Evolutionary conservation across 2,329 filamentous ascomycete species (phyloP).

Genomic region (Parascedosporium putredinis): DNA sequence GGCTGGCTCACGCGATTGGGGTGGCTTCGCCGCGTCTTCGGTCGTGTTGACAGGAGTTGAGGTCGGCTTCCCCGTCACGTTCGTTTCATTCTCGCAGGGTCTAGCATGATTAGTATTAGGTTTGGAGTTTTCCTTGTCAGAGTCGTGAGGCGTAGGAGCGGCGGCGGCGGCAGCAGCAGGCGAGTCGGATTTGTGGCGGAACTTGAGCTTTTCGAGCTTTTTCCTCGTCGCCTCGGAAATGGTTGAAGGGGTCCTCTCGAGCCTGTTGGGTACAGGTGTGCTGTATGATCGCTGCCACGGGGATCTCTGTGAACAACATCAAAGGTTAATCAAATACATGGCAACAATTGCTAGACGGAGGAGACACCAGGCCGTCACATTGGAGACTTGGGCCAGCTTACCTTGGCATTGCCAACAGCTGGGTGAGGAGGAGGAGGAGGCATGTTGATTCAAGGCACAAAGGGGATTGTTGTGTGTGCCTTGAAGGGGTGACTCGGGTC

Average conservation of each 20-base stretch:
- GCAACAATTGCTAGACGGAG: no score
- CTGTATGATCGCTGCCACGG: slow-evolving; percentile 44
- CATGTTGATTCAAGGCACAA: not conserved
- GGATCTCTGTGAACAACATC: not conserved
- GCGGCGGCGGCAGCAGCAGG: slow-evolving; percentile 11
- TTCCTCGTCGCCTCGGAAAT: slow-evolving; percentile 49
- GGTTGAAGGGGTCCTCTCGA: slow-evolving; percentile 28
- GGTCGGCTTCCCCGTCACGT: not conserved
- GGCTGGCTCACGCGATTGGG: not conserved
- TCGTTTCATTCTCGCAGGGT: not conserved
- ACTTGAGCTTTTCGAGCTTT: slow-evolving; percentile 49
- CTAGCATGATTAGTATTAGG: not conserved
- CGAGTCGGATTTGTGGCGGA: slow-evolving; percentile 19
- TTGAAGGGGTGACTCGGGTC: not conserved
- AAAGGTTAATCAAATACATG: slow-evolving; percentile 10
- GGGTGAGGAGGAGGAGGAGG: not conserved
- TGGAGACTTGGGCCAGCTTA: slow-evolving; percentile 14
- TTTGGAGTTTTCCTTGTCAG: slow-evolving; percentile 1
- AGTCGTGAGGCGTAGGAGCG: slow-evolving; percentile 11
- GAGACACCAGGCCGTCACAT: slow-evolving; percentile 28
- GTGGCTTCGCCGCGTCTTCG: not conserved
- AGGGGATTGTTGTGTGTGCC: not conserved
- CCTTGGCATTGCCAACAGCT: not conserved
- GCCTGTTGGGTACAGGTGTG: slow-evolving; percentile 30
- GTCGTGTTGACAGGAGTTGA: slow-evolving; percentile 2